Evolutionary conservation across 495 filamentous ascomycete species (phyloP), one percentile per base, ranked within the genome.

Genomic region (Hyaloscypha bicolor): DNA sequence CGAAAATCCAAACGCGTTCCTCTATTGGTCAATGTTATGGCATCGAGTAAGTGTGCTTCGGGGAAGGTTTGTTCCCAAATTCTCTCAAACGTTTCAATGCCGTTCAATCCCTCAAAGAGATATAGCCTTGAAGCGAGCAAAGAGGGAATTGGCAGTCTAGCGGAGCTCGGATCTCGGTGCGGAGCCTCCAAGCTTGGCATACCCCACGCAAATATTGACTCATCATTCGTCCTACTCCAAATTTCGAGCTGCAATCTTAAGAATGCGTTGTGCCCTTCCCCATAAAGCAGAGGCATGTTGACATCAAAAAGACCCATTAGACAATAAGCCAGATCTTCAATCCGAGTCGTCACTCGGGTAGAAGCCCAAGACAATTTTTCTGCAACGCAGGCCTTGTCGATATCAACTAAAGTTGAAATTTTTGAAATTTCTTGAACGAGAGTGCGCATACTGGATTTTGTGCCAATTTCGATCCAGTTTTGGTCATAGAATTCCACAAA

Each of bases 271-370:
- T 42, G 16, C 16, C 73, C 70, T 56, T 76, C 75, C 1, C 76
- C 76, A 63, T 77, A 76, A 2, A 77, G 37, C 29, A 76, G 48
- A 2, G 75, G 73, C 71, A 77, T 72, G 45, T 74, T 67, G 9
- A 76, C 65, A 31, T 70, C 22, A 45, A 76, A 75, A 5, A 76
- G 22, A 0, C 75, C 75, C 52, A 31, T 72, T 52, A 77, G 35
- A 32, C 65, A 69, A 62, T 76, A 76, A 4, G 74, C 74, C 37
- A 60, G 29, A 58, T 76, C 74, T 62, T 75, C 74, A 11, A 25
- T 9, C 31, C 69, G 63, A n/a, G 62, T 73, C 8, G 74, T 76
- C 19, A 1, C 9, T 63, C 75, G 56, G 5, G 25, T n/a, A n/a
- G 74, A 62, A 55, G 68, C 68, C 75, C 73, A 77, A 21, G 69